Conservation (phyloP, 2,329 filamentous ascomycete genomes). For the Simplicillium sp. region DNA sequence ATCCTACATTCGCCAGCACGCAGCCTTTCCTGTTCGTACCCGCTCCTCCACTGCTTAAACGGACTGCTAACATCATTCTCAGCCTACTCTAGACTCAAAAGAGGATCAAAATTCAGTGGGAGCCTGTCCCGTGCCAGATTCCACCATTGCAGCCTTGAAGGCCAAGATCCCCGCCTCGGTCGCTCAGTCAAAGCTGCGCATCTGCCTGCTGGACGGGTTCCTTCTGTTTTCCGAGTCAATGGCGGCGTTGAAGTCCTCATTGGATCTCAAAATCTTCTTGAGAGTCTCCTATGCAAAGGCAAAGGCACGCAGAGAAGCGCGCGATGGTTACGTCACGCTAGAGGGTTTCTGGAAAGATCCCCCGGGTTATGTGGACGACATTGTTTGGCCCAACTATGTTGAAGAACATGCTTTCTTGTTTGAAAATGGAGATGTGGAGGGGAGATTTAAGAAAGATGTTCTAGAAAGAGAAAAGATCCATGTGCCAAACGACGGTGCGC, state of each 20-base stretch:
- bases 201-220: conserved; percentile 83
- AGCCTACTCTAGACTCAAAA: conserved; percentile 23
- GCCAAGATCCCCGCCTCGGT: conserved; percentile 34
- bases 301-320: conserved; percentile 54
- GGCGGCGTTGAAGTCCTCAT: conserved; percentile 44
- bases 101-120: conserved; percentile 57
- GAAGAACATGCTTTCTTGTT: conserved; percentile 76
- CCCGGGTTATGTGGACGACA: conserved; percentile 82
- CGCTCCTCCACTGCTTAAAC: neutral
- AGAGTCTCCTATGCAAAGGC: conserved; percentile 56
- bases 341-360: conserved; percentile 96
- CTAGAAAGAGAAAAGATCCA: conserved; percentile 33
- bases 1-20: conserved; percentile 58
- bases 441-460: conserved; percentile 35
- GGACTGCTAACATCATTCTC: neutral
- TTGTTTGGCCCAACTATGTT: conserved; percentile 95
- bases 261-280: conserved; percentile 74
- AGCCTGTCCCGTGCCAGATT: conserved; percentile 38
- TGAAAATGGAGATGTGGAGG: conserved; percentile 56
- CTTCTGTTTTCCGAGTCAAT: conserved; percentile 60
- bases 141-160: conserved; percentile 35
- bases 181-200: conserved; percentile 20
- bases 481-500: conserved; percentile 34
- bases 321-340: conserved; percentile 69
- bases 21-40: conserved; percentile 49